Conservation (phyloP, 1,284 basidiomycete genomes). For the Pseudozyma pruni region DNA sequence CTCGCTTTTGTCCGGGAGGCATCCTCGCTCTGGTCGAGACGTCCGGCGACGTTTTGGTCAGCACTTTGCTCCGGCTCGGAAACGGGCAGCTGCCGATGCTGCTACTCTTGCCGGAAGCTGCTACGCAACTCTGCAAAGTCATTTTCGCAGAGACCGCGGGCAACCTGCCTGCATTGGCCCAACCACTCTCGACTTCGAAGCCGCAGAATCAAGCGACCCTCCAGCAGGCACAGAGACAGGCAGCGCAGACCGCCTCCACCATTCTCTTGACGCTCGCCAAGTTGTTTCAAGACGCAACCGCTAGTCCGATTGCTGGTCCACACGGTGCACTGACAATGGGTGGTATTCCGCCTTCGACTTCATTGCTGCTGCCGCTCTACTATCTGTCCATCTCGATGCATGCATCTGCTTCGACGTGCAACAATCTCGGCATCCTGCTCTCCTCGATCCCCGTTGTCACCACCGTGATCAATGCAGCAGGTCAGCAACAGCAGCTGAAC, state of each 20-base stretch:
- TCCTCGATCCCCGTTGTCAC: conserved; percentile 70
- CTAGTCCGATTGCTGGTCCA: conserved; percentile 44
- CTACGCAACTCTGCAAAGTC: conserved; percentile 43
- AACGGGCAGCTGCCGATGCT: conserved; percentile 59
- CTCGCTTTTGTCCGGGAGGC: conserved; percentile 53
- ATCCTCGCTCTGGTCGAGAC: conserved; percentile 56
- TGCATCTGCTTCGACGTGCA: conserved; percentile 74
- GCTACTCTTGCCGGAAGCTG: conserved; percentile 57
- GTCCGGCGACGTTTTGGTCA: conserved; percentile 53
- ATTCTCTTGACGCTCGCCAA: conserved; percentile 74
- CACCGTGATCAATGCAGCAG: conserved; percentile 57
- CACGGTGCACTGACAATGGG: conserved; percentile 54
- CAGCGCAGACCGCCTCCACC: conserved; percentile 71
- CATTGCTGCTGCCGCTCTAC: conserved; percentile 73
- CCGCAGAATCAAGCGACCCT: conserved; percentile 17
- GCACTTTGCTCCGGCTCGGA: conserved; percentile 52
- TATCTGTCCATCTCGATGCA: conserved; percentile 74
- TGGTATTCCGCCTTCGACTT: conserved; percentile 71
- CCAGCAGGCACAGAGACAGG: conserved; percentile 63
- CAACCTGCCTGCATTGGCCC: conserved; percentile 48
- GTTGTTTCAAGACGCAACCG: conserved; percentile 71
- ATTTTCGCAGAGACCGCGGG: conserved; percentile 57
- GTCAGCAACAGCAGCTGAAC: conserved; percentile 63
- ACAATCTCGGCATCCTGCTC: conserved; percentile 75
- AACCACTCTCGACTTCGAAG: conserved; percentile 2